A percentile compares a stretch with the other conserved stretches of the same genome.
Evolutionary conservation across 1,139 yeast genomes (phyloP).

Genomic region (Groenewaldozyma auringiensis): DNA sequence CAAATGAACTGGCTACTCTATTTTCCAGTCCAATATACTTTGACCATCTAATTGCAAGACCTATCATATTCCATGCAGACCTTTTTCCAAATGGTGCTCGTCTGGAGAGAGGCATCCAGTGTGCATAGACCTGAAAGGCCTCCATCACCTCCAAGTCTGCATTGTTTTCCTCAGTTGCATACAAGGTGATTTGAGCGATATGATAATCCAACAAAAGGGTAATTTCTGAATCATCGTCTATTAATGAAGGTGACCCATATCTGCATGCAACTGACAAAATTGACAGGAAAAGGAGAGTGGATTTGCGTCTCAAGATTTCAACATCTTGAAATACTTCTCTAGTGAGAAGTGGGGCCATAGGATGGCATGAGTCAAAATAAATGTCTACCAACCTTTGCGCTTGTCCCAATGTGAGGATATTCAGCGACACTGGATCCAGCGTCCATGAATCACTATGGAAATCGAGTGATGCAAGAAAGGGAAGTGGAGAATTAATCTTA

Average conservation of each 20-base stretch:
- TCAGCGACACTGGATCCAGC: background rate
- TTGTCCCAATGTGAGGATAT: background rate
- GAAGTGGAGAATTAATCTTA: background rate
- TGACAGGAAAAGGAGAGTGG: background rate
- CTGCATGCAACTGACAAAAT: conserved; percentile 1
- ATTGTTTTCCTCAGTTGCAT: background rate
- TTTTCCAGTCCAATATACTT: conserved; percentile 3
- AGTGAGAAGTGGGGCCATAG: conserved; percentile 4
- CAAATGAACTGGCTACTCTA: background rate
- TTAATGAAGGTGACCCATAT: background rate
- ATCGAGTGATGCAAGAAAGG: background rate
- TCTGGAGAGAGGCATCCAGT: conserved; percentile 3
- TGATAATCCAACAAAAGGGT: background rate
- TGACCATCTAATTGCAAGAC: conserved; percentile 17
- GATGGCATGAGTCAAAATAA: conserved; percentile 4
- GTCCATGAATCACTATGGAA: background rate
- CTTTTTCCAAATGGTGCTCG: background rate
- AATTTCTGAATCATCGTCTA: background rate
- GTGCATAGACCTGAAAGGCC: conserved; percentile 2
- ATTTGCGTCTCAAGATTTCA: background rate
- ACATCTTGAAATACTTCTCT: background rate
- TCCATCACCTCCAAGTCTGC: conserved; percentile 2
- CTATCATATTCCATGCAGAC: conserved; percentile 23
- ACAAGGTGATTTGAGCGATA: background rate
- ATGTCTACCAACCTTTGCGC: conserved; percentile 1